phyloP scores from a whole-genome alignment of 257 asterid genomes.

The Schizonepeta tenuifolia region DNA sequence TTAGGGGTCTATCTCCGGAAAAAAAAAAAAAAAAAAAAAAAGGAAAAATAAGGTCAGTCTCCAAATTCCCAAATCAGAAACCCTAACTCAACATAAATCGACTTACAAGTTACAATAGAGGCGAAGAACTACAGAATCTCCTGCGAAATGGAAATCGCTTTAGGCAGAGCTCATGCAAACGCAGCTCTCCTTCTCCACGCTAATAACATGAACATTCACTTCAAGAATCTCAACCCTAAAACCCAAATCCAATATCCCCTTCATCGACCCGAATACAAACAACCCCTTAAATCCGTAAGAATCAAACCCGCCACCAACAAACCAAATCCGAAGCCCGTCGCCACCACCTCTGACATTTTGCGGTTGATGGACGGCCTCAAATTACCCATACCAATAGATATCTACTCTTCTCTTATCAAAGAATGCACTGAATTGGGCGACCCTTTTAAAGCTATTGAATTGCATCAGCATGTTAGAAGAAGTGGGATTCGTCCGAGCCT shows the following conservation, averaged over 20 bases:
- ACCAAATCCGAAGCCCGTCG: constrained; percentile 32
- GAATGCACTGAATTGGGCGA: constrained; percentile 63
- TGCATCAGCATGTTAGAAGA: constrained; percentile 50
- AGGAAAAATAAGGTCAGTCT: no score
- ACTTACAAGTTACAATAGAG: background rate
- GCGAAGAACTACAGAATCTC: background rate
- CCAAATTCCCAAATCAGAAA: background rate
- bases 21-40: no score
- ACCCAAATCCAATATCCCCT: constrained; percentile 55
- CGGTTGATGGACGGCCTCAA: constrained; percentile 65
- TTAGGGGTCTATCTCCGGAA: no score
- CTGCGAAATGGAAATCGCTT: constrained; percentile 33
- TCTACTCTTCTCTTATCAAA: constrained; percentile 61
- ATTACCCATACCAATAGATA: constrained; percentile 49
- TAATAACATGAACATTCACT: background rate
- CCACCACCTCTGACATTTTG: constrained; percentile 63
- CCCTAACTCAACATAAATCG: background rate
- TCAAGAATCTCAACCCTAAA: constrained; percentile 23
- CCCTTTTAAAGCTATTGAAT: constrained; percentile 50
- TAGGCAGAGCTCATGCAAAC: constrained; percentile 23
- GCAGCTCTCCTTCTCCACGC: constrained; percentile 13
- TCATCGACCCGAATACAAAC: constrained; percentile 50
- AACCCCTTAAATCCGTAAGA: constrained; percentile 36
- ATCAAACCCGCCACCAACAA: constrained; percentile 34
- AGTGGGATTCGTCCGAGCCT: constrained; percentile 42